Conservation (phyloP, 2,329 filamentous ascomycete genomes). For the Stachybotrys echinatus region DNA sequence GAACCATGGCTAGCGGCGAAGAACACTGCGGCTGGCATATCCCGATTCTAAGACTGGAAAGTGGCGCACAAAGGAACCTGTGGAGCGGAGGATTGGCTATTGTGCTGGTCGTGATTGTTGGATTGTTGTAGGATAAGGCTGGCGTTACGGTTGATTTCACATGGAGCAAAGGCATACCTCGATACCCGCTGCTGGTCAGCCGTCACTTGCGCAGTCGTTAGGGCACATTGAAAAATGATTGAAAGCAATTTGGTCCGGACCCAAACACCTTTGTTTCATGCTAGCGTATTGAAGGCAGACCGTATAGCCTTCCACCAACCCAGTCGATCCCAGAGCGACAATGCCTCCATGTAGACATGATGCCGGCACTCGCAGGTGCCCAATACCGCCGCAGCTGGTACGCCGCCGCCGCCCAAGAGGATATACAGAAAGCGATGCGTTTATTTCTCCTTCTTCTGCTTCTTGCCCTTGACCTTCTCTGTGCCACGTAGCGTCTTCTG, state of each 20-base stretch:
- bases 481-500: conserved; percentile 97
- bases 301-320: conserved; percentile 10
- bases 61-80: conserved; percentile 10
- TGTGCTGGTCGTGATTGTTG: conserved; percentile 6
- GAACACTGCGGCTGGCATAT: conserved; percentile 31
- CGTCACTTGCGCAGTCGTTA: not conserved
- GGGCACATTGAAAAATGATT: conserved; percentile 7
- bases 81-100: conserved; percentile 14
- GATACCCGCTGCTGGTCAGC: conserved; percentile 8
- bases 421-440: conserved; percentile 35
- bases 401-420: conserved; percentile 12
- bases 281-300: conserved; percentile 30
- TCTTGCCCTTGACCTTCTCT: conserved; percentile 95
- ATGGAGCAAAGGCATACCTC: too few relatives aligned
- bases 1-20: conserved; percentile 17
- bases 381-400: not conserved
- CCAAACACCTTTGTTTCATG: conserved; percentile 38
- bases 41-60: conserved; percentile 21
- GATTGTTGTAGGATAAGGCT: not conserved
- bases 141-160: not conserved
- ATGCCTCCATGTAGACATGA: not conserved
- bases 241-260: conserved; percentile 26
- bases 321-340: not conserved
- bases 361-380: not conserved
- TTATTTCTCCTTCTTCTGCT: conserved; percentile 93